Evolutionary conservation across 2,329 filamentous ascomycete species (phyloP), one percentile per base, ranked within the genome.

Genomic region (Helotiales sp.): DNA sequence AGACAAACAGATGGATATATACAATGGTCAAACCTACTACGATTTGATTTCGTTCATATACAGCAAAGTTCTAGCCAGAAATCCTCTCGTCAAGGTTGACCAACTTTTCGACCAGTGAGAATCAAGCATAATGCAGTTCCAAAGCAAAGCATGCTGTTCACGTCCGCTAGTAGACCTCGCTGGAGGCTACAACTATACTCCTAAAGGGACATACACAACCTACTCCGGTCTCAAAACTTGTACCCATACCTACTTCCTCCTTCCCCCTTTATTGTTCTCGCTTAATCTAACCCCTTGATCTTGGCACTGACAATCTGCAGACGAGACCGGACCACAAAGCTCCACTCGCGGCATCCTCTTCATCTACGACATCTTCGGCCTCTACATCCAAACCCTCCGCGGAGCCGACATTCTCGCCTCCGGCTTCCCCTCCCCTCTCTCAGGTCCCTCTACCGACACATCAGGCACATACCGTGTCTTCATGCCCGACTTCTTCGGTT

Each of bases 401-500:
- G 87, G 87, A 19, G 83, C 84, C 60, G 87, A 90, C 66, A 88
- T 83, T 62, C 75, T 87, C n/a, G 78, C 83, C 38, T 74, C 74
- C 52, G 76, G 78, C 61, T 79, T 46, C 48, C 22, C 47, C 22
- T 44, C 40, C 10, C 40, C 40, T 44, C 40, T 44, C 40, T 19
- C 36, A 8, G 36, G 17, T 15, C 10, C 44, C 13, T 51, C 38
- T 4, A 36, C 33, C 7, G 58, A 60, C 79, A 67, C 69, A 74
- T 75, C 83, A 75, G 74, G 79, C 59, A 77, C 82, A 67, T 93
- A 93, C 79, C 86, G 86, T 67, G 89, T 96, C 67, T 91, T 92
- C 75, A 93, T 96, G 64, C 92, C 92, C 17, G 92, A 96, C 75
- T 93, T 90, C 81, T 96, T 96, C 78, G 82, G 88, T 57, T 91